Evolutionary conservation across 1,284 basidiomycete species (phyloP).

Genomic region (Tilletia setariae): DNA sequence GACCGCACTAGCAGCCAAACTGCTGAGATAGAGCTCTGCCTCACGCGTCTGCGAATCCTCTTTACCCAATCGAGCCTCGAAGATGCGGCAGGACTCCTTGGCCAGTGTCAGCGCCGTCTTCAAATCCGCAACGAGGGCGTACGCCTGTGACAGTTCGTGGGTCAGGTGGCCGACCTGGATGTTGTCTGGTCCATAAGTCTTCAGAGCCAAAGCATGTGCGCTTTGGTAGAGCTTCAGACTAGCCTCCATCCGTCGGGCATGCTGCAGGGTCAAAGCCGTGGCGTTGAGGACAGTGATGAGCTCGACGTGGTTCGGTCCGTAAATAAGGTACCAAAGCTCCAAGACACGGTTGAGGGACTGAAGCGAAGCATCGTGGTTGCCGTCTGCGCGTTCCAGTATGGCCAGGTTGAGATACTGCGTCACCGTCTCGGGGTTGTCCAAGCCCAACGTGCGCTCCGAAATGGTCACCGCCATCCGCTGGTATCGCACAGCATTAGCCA

Average conservation of each 20-base stretch:
- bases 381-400: conserved; percentile 59
- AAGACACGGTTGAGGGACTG: conserved; percentile 60
- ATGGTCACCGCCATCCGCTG: conserved; percentile 62
- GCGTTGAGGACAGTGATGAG: conserved; percentile 58
- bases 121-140: conserved; percentile 47
- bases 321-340: conserved; percentile 59
- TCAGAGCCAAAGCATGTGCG: conserved; percentile 41
- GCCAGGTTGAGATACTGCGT: conserved; percentile 63
- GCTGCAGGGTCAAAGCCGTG: conserved; percentile 44
- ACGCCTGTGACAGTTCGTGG: conserved; percentile 50
- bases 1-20: conserved; percentile 48
- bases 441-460: conserved; percentile 61
- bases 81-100: conserved; percentile 49
- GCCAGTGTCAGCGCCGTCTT: conserved; percentile 46
- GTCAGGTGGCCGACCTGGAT: conserved; percentile 52
- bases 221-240: conserved; percentile 40
- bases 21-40: conserved; percentile 45
- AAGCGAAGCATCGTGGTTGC: conserved; percentile 55
- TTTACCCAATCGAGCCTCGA: conserved; percentile 48
- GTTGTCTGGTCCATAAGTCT: conserved; percentile 44
- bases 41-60: conserved; percentile 51
- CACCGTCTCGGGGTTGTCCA: conserved; percentile 61
- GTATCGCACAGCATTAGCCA: conserved; percentile 57
- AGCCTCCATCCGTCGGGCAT: conserved; percentile 36
- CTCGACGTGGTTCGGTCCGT: conserved; percentile 60